Evolutionary conservation across 2,329 filamentous ascomycete genomes (phyloP), one percentile per base, ranked within the genome.

Genomic region (Alternaria arborescens): DNA sequence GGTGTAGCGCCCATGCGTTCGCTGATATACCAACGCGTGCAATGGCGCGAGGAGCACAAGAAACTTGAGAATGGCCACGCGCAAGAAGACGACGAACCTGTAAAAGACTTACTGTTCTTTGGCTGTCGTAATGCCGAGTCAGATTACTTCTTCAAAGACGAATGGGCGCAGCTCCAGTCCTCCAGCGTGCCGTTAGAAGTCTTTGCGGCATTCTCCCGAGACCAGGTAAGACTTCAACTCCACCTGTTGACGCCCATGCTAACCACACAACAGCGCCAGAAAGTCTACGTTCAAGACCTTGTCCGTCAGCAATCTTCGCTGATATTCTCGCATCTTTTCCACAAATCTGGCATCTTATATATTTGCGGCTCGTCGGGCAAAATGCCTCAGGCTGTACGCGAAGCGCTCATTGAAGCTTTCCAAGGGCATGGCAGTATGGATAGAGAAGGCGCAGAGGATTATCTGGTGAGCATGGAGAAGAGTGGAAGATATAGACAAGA

Each of bases 1-100:
- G 94, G 94, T 7, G 82, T 97, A 32, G 94, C 94, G 0, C 94
- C 94, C 0, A 88, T 97, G 71, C 88, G 94, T 3, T 87, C 90
- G 5, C 84, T 97, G 67, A 84, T 95, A n/a, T 89, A 91, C 74
- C 89, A 96, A 67, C 90, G 93, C 26, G 70, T 76, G 20, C 56
- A 67, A 8, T 83, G 81, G 80, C 71, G 77, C 20, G 52, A 71
- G 12, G 63, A 78, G 40, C n/a, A 34, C 1, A n/a, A 30, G 2
- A 38, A 42, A 16, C 18, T 34, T 2, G 46, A 44, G 7, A 57
- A 59, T 3, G 41, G 34, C 1, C 47, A 60, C 8, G 26, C 18
- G 41, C 52, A 16, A 28, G 64, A 14, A 60, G 32, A 32, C 3
- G 16, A 42, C 7, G 20, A 41, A 2, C 18, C 16, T 11, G 11